Percentiles rank a stretch among this genome's conserved stretches.
Evolutionary conservation across 805 yeast genomes (phyloP).

Genomic region (Metschnikowia vanudenii): DNA sequence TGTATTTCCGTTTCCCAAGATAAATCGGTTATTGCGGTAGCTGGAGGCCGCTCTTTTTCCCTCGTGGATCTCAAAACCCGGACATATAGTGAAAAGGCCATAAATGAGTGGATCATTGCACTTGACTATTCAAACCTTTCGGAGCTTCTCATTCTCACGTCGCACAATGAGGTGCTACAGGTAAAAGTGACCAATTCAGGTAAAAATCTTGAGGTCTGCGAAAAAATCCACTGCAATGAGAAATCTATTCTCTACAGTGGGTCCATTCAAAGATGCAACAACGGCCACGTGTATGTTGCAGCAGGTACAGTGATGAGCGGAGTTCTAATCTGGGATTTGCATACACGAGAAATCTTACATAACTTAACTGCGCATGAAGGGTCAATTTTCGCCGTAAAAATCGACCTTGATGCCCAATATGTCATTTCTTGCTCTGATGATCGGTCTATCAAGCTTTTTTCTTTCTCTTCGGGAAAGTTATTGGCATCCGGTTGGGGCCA

Average conservation of each 20-base stretch:
- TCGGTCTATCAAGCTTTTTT: slow-evolving; percentile 80
- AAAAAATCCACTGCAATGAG: slow-evolving; percentile 52
- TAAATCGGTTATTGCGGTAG: slow-evolving; percentile 38
- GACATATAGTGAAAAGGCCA: slow-evolving; percentile 42
- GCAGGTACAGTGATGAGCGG: slow-evolving; percentile 96
- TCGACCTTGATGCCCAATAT: slow-evolving; percentile 53
- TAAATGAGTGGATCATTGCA: slow-evolving; percentile 79
- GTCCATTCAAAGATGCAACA: slow-evolving; percentile 49
- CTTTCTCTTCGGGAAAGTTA: slow-evolving; percentile 52
- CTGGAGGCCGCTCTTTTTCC: slow-evolving; percentile 74
- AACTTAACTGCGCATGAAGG: slow-evolving; percentile 81
- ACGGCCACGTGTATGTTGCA: slow-evolving; percentile 53
- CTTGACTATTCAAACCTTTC: slow-evolving; percentile 45
- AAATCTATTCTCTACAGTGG: slow-evolving; percentile 89
- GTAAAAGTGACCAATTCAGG: slow-evolving; percentile 29
- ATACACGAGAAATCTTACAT: slow-evolving; percentile 43
- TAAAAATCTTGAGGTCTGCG: slow-evolving; percentile 23
- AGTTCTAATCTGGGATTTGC: slow-evolving; percentile 71
- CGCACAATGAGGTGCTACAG: slow-evolving; percentile 66
- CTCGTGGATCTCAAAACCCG: slow-evolving; percentile 27
- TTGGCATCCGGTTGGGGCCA: slow-evolving; percentile 95
- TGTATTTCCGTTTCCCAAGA: slow-evolving; percentile 50
- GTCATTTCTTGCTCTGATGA: slow-evolving; percentile 91
- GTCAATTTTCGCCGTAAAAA: slow-evolving; percentile 77
- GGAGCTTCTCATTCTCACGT: slow-evolving; percentile 56